Evolutionary conservation across 306 rosid genomes (phyloP).

Genomic region (Carpinus fangiana): DNA sequence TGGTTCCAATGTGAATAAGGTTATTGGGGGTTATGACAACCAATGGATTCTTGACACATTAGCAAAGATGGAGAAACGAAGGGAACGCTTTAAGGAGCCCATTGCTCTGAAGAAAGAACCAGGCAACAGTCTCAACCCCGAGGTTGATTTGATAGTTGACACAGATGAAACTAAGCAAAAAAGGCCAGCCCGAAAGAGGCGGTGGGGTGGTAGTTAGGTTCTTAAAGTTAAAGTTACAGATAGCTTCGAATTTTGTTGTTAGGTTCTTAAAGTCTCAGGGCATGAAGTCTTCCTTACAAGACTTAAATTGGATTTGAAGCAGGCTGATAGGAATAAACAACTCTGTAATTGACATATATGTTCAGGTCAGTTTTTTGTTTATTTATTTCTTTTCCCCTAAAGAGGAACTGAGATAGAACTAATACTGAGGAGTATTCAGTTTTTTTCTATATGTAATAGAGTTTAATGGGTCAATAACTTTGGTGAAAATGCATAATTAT

Average conservation of each 20-base stretch:
- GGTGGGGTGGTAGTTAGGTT: conserved; percentile 46
- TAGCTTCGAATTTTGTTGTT: neutral
- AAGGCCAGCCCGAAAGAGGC: conserved; percentile 71
- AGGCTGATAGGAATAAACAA: neutral
- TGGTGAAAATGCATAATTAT: conserved; percentile 1
- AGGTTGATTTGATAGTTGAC: conserved; percentile 33
- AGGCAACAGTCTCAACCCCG: conserved; percentile 39
- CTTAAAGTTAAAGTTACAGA: neutral
- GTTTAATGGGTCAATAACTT: neutral
- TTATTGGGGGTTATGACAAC: conserved; percentile 35
- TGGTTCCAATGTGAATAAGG: conserved; percentile 25
- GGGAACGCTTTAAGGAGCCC: conserved; percentile 77
- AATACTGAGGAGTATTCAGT: neutral
- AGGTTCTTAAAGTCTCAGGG: conserved; percentile 6
- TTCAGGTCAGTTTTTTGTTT: neutral
- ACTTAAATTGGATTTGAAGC: conserved; percentile 3
- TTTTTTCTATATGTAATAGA: neutral
- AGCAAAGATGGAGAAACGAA: conserved; percentile 80
- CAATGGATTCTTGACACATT: conserved; percentile 59
- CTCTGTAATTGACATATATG: neutral
- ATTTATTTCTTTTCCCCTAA: neutral
- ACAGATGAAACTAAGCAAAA: conserved; percentile 41
- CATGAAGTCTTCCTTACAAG: neutral
- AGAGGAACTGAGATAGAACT: neutral
- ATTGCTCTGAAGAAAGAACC: conserved; percentile 45